Percentiles rank a stretch among this genome's conserved stretches.
Conservation (phyloP, 2,329 filamentous ascomycete species). For the Ceratocystis ficicola region DNA sequence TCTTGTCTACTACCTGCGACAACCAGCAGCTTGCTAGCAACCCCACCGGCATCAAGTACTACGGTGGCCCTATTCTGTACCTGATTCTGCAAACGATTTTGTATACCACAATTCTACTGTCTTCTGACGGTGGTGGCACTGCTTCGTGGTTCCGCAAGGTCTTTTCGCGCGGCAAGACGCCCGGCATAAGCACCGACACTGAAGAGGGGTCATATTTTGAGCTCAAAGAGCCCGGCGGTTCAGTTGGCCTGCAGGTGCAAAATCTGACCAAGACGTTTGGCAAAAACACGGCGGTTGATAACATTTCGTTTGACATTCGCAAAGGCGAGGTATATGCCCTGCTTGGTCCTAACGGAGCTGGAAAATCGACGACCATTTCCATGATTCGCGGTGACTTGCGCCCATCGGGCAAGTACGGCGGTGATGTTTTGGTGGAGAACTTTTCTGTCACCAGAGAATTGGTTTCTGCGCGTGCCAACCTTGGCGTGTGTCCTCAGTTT, state of each 20-base stretch:
- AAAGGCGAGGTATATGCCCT: constrained; percentile 78
- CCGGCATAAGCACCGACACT: constrained; percentile 21
- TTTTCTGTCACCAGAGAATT: constrained; percentile 61
- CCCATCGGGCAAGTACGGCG: constrained; percentile 58
- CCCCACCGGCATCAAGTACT: constrained; percentile 59
- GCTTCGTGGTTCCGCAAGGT: constrained; percentile 40
- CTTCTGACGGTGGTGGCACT: constrained; percentile 64
- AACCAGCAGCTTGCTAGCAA: constrained; percentile 51
- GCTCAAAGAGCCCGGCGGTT: constrained; percentile 28
- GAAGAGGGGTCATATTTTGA: constrained; percentile 48
- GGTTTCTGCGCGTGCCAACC: constrained; percentile 57
- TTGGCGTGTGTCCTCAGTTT: constrained; percentile 86
- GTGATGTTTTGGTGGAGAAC: constrained; percentile 70
- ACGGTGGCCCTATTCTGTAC: constrained; percentile 76
- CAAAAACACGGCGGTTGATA: constrained; percentile 67
- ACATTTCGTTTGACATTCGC: constrained; percentile 71
- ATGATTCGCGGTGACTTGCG: constrained; percentile 79
- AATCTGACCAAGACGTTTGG: constrained; percentile 72
- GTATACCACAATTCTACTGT: constrained; percentile 61
- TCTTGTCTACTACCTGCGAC: constrained; percentile 69
- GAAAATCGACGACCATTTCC: constrained; percentile 81
- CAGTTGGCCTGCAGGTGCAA: constrained; percentile 63
- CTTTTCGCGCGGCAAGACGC: constrained; percentile 27
- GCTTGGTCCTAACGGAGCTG: constrained; percentile 80
- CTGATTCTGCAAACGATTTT: constrained; percentile 60